phyloP scores from a whole-genome alignment of 306 rosid genomes.

The cucumber (Cucumis sativus) region Cucumber_9930_V3 NC_026657.2:22979001-22979500 shows the following conservation, averaged over 20 bases:
- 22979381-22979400: background rate
- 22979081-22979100: background rate
- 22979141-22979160: background rate
- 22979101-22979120: background rate
- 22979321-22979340: background rate
- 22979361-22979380: background rate
- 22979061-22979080: background rate
- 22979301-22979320: slow-evolving; percentile 14
- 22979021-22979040: background rate
- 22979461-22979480: slow-evolving; percentile 40
- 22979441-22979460: slow-evolving; percentile 32
- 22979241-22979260: slow-evolving; percentile 53
- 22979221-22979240: slow-evolving; percentile 14
- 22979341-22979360: background rate
- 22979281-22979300: slow-evolving; percentile 35
- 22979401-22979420: slow-evolving; percentile 17
- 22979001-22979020: background rate
- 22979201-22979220: background rate
- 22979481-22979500: slow-evolving; percentile 20
- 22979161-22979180: background rate
- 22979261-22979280: slow-evolving; percentile 43
- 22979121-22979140: background rate
- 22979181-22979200: background rate
- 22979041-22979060: background rate
- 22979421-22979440: slow-evolving; percentile 36